Conservation (phyloP, 495 filamentous ascomycete genomes). For the Penicillium riverlandense region DNA sequence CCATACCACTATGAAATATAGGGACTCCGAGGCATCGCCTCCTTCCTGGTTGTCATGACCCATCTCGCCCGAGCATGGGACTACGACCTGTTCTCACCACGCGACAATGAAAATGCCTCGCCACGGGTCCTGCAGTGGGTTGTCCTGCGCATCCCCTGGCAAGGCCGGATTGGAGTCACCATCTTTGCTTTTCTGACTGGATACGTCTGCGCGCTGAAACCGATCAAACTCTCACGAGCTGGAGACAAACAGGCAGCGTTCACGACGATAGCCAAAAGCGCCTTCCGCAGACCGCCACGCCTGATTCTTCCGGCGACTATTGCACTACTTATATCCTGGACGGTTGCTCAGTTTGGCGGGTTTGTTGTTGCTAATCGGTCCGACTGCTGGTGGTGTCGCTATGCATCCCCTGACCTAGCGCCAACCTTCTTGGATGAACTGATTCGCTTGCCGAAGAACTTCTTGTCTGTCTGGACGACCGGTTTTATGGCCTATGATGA, state of each 20-base stretch:
- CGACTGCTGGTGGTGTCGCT: constrained; percentile 55
- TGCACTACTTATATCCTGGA: constrained; percentile 53
- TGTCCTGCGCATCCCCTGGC: constrained; percentile 54
- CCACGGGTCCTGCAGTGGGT: constrained; percentile 54
- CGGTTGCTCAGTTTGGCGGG: constrained; percentile 52
- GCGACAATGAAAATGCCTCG: constrained; percentile 34
- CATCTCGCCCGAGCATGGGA: constrained; percentile 58
- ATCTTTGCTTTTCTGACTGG: constrained; percentile 64
- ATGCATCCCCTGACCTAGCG: constrained; percentile 43
- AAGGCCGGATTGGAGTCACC: constrained; percentile 59
- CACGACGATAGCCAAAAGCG: constrained; percentile 49
- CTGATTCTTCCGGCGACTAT: constrained; percentile 56
- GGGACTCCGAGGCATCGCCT: constrained; percentile 61
- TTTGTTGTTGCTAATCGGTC: constrained; percentile 50
- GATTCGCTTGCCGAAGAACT: constrained; percentile 39
- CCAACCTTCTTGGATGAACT: constrained; percentile 31
- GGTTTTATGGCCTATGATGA: constrained; percentile 55
- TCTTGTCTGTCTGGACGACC: constrained; percentile 54
- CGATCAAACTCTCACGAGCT: constrained; percentile 50
- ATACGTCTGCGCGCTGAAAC: constrained; percentile 62
- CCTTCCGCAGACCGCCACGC: constrained; percentile 57
- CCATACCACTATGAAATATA: constrained; percentile 34
- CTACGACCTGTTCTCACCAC: constrained; percentile 50
- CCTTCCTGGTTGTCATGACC: constrained; percentile 59
- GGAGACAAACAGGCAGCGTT: constrained; percentile 49